These are phyloP conservation scores for Xylariomycetidae sp. DNA, from an alignment of 2,329 filamentous ascomycete species.

Conservation along the genomic window DNA sequence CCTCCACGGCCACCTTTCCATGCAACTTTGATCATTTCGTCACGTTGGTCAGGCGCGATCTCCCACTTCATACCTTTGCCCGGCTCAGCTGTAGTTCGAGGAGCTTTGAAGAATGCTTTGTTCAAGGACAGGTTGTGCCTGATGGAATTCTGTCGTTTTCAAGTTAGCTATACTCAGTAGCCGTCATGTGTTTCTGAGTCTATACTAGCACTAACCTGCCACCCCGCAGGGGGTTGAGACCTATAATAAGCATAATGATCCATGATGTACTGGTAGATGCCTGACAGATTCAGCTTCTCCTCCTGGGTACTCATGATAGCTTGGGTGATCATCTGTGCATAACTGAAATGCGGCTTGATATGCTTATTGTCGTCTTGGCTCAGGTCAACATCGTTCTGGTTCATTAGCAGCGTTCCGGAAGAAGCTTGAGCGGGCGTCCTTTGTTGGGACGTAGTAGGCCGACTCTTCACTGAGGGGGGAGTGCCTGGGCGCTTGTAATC, in stretches of 20 bases:
- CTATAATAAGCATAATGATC: constrained; percentile 91
- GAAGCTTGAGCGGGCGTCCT: constrained; percentile 36
- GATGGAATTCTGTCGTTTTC: constrained; percentile 71
- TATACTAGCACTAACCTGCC: constrained; percentile 73
- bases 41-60: constrained; percentile 75
- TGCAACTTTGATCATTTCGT: constrained; percentile 80
- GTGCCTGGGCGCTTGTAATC: constrained; percentile 59
- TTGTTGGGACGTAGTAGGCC: constrained; percentile 24
- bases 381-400: constrained; percentile 62
- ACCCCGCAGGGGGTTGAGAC: constrained; percentile 69
- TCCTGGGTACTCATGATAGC: constrained; percentile 85
- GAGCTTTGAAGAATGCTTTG: constrained; percentile 90
- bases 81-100: constrained; percentile 87
- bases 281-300: constrained; percentile 83
- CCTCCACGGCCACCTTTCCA: constrained; percentile 58
- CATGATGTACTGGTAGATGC: constrained; percentile 93
- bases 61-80: constrained; percentile 99
- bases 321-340: constrained; percentile 94
- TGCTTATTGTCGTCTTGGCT: constrained; percentile 82
- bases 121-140: constrained; percentile 94
- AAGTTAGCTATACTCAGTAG: neutral
- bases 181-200: neutral
- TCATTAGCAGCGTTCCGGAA: constrained; percentile 40
- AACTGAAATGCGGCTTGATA: constrained; percentile 93
- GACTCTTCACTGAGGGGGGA: constrained; percentile 44